These are phyloP conservation scores for Suillus fuscotomentosus DNA, from an alignment of 768 basidiomycete genomes.

Conservation along the genomic window DNA sequence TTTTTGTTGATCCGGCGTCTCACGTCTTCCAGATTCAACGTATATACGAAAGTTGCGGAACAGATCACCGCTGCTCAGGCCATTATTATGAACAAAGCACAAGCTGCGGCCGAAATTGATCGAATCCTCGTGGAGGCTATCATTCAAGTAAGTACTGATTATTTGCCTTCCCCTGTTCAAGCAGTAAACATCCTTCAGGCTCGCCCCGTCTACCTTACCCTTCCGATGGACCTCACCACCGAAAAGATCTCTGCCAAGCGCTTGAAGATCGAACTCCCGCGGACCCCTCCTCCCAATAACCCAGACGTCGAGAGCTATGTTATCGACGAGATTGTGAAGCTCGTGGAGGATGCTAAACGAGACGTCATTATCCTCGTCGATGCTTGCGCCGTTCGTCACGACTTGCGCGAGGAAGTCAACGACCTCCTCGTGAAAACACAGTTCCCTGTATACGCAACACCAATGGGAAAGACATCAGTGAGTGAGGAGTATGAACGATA, in stretches of 20 bases:
- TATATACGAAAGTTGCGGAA: slow-evolving; percentile 71
- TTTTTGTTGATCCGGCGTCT: background rate
- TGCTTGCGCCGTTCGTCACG: slow-evolving; percentile 76
- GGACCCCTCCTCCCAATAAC: slow-evolving; percentile 50
- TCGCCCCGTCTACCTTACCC: slow-evolving; percentile 82
- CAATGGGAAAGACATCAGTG: slow-evolving; percentile 83
- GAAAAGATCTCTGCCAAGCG: slow-evolving; percentile 63
- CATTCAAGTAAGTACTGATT: slow-evolving; percentile 36
- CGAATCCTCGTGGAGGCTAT: slow-evolving; percentile 71
- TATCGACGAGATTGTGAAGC: slow-evolving; percentile 66
- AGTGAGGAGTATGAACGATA: slow-evolving; percentile 70
- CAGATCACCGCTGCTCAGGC: slow-evolving; percentile 76
- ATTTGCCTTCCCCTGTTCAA: background rate
- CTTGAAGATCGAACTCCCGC: slow-evolving; percentile 57
- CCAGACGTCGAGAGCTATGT: slow-evolving; percentile 64
- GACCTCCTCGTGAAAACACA: slow-evolving; percentile 63
- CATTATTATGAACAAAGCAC: slow-evolving; percentile 46
- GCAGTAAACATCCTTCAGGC: slow-evolving; percentile 41
- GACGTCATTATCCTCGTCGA: slow-evolving; percentile 79
- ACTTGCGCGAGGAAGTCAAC: slow-evolving; percentile 57
- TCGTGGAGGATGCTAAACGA: slow-evolving; percentile 53
- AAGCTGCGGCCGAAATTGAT: slow-evolving; percentile 74
- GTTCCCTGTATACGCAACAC: slow-evolving; percentile 72
- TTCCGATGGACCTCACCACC: slow-evolving; percentile 82
- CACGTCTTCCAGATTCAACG: slow-evolving; percentile 59